phyloP scores from a whole-genome alignment of 1,284 basidiomycete species.

The Wallemia ichthyophaga region DNA sequence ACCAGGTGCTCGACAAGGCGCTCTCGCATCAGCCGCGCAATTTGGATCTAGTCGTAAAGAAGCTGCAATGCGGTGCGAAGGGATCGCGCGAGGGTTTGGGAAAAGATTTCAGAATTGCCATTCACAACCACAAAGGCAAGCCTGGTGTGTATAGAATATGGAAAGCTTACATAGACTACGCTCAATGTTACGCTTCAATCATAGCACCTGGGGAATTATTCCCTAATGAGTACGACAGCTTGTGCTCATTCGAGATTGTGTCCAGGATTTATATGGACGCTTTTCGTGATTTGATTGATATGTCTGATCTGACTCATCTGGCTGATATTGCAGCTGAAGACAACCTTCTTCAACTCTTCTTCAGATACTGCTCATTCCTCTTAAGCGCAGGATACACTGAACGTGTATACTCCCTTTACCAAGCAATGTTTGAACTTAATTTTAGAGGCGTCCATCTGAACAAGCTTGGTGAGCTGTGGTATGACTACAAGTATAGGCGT shows the following conservation, averaged over 20 bases:
- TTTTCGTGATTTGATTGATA: neutral
- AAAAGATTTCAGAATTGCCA: neutral
- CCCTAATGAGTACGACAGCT: neutral
- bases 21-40: neutral
- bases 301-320: too few relatives aligned
- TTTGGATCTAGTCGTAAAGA: neutral
- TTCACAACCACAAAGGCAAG: neutral
- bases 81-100: neutral
- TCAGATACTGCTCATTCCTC: neutral
- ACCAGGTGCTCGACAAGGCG: neutral
- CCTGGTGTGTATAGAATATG: neutral
- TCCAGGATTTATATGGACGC: neutral
- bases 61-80: neutral
- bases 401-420: neutral
- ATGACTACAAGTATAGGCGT: neutral
- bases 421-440: neutral
- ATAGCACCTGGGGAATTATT: neutral
- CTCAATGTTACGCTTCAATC: neutral
- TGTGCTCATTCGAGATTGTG: neutral
- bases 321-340: neutral
- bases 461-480: neutral
- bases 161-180: neutral
- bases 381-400: neutral
- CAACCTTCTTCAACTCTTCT: neutral
- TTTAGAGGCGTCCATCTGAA: neutral